Conservation (phyloP, 2,329 filamentous ascomycete species). For the Cladosporium austrohemisphaericum region DNA sequence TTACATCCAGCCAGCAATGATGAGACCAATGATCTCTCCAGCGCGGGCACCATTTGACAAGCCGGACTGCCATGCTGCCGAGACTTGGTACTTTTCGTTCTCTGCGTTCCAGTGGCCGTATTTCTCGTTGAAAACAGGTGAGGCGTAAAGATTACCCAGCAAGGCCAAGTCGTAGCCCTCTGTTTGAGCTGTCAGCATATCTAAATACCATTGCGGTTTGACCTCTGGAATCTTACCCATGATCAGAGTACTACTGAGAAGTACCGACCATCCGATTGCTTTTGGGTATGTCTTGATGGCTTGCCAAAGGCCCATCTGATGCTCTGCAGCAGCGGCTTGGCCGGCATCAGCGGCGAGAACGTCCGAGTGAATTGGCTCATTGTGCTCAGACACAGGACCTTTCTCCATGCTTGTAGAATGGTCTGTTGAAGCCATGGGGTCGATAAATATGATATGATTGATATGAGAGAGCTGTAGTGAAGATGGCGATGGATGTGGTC, state of each 20-base stretch:
- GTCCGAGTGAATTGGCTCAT: constrained; percentile 3
- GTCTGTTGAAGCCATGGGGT: neutral
- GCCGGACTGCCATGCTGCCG: constrained; percentile 56
- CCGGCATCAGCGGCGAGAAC: constrained; percentile 12
- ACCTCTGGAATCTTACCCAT: constrained; percentile 26
- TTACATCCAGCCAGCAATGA: constrained; percentile 65
- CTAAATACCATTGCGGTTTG: too few relatives aligned
- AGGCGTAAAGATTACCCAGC: constrained; percentile 35
- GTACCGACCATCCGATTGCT: constrained; percentile 33
- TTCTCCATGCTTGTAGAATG: constrained; percentile 2
- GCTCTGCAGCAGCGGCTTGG: constrained; percentile 7
- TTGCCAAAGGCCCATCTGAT: constrained; percentile 9
- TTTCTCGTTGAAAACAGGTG: constrained; percentile 27
- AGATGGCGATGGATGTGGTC: neutral
- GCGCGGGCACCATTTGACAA: constrained; percentile 53
- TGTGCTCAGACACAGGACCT: neutral
- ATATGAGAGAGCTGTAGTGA: neutral
- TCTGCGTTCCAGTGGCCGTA: constrained; percentile 36
- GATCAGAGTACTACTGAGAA: constrained; percentile 34
- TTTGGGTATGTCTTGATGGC: constrained; percentile 15
- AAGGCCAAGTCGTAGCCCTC: constrained; percentile 40
- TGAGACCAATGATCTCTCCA: constrained; percentile 58
- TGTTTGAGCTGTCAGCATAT: neutral
- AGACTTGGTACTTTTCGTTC: constrained; percentile 46
- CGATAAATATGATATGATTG: neutral